Conservation (phyloP, 1,284 basidiomycete genomes). For the Ustilago nuda region DNA sequence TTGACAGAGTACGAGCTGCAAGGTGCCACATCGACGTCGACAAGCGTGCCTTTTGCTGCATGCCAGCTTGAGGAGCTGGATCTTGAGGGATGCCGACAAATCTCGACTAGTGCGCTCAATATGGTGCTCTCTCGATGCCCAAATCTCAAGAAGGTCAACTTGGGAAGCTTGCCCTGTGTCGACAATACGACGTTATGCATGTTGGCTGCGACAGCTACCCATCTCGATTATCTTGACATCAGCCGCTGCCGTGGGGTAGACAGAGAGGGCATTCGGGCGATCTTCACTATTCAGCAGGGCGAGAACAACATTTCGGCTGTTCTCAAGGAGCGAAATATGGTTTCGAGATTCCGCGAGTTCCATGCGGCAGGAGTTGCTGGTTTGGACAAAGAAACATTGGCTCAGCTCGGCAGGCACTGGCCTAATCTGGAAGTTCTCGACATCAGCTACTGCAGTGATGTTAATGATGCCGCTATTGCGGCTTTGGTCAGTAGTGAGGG, state of each 20-base stretch:
- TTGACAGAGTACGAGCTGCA: conserved; percentile 7
- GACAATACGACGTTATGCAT: conserved; percentile 79
- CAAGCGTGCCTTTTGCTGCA: not conserved
- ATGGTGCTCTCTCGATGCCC: conserved; percentile 79
- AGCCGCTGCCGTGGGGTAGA: conserved; percentile 79
- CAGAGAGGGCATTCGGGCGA: conserved; percentile 73
- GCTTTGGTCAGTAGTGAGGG: conserved; percentile 73
- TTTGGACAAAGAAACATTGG: conserved; percentile 76
- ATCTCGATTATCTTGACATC: conserved; percentile 77
- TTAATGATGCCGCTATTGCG: conserved; percentile 81
- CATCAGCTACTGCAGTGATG: conserved; percentile 75
- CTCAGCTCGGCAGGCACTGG: conserved; percentile 70
- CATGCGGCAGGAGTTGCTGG: conserved; percentile 77
- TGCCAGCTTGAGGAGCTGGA: conserved; percentile 73
- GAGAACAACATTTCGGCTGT: conserved; percentile 14
- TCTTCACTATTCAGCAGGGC: conserved; percentile 42
- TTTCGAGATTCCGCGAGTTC: conserved; percentile 69
- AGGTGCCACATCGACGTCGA: conserved; percentile 7
- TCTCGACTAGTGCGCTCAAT: conserved; percentile 78
- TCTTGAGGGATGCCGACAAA: conserved; percentile 78
- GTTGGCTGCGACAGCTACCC: conserved; percentile 74
- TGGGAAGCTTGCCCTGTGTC: conserved; percentile 79
- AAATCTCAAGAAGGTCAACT: conserved; percentile 74
- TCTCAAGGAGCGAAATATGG: conserved; percentile 34
- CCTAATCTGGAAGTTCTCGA: conserved; percentile 81